A percentile compares a stretch with the other conserved stretches of the same genome.
These are phyloP conservation scores for Phytophthora sp. DNA, from an alignment of 352 stramenopile genomes.

Conservation along the genomic window DNA sequence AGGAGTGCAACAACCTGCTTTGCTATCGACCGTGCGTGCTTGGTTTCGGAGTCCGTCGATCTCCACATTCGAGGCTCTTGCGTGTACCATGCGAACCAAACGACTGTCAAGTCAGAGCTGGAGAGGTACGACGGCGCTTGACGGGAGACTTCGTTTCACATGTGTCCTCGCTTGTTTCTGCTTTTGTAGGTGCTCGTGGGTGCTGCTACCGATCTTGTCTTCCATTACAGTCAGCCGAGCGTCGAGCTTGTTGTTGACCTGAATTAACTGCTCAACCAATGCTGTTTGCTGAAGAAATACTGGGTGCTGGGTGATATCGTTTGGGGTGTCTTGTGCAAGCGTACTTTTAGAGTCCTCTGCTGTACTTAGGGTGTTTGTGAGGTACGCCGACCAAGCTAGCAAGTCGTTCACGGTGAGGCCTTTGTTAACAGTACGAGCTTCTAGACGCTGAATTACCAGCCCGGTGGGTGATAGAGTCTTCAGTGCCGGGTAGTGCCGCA, in stretches of 20 bases:
- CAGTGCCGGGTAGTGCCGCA: background rate
- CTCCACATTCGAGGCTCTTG: background rate
- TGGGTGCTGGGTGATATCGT: no score
- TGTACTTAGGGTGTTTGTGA: background rate
- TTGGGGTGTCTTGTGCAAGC: no score
- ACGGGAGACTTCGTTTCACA: background rate
- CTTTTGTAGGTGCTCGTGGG: no score
- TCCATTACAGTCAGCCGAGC: no score
- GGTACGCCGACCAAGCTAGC: background rate
- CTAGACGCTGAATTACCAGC: background rate
- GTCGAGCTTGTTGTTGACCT: background rate
- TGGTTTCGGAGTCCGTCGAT: background rate
- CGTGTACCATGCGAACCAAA: slow-evolving; percentile 16
- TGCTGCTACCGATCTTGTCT: no score
- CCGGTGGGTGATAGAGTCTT: background rate
- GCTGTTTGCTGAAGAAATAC: background rate
- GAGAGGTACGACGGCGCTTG: no score
- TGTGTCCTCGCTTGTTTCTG: background rate
- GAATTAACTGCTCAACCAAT: background rate
- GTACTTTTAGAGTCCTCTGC: background rate
- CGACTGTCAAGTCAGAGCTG: background rate
- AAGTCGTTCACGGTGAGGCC: background rate
- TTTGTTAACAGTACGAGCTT: background rate
- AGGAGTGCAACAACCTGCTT: slow-evolving; percentile 14
- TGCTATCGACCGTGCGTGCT: slow-evolving; percentile 10